Percentiles rank a stretch among this genome's conserved stretches.
These are phyloP conservation scores for Candida ascalaphidarum DNA, from an alignment of 805 yeast genomes.

Conservation along the genomic window DNA sequence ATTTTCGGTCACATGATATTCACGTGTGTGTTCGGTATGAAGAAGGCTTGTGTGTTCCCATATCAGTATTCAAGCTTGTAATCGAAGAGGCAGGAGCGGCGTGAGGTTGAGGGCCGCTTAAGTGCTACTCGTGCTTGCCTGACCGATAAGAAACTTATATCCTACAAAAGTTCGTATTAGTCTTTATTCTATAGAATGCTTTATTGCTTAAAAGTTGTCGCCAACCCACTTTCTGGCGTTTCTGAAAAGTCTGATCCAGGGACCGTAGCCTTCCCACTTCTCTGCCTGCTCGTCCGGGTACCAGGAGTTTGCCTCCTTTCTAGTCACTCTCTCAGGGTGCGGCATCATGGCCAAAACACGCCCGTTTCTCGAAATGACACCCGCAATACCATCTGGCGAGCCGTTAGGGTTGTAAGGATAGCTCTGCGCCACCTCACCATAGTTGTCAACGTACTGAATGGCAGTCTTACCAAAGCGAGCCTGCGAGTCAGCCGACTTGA, in stretches of 20 bases:
- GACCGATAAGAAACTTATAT: too few species aligned
- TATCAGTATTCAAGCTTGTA: too few species aligned
- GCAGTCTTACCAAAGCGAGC: slow-evolving; percentile 49
- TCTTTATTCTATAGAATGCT: background rate
- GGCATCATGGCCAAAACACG: slow-evolving; percentile 99
- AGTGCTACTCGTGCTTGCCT: too few species aligned
- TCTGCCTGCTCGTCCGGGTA: slow-evolving; percentile 57
- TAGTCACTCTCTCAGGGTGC: slow-evolving; percentile 91
- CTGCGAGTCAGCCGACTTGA: slow-evolving; percentile 38
- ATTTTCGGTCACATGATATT: too few species aligned
- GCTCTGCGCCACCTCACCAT: slow-evolving; percentile 71
- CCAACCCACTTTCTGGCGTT: slow-evolving; percentile 94
- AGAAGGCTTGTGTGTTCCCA: too few species aligned
- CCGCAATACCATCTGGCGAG: slow-evolving; percentile 87
- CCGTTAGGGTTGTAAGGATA: slow-evolving; percentile 98
- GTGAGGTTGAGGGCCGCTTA: too few species aligned
- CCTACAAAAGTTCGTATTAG: too few species aligned
- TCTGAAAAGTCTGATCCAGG: slow-evolving; percentile 90
- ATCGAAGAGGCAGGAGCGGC: too few species aligned
- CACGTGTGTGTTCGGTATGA: too few species aligned
- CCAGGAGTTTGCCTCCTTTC: slow-evolving; percentile 87
- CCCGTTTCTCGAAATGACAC: slow-evolving; percentile 83
- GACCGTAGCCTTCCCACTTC: slow-evolving; percentile 79
- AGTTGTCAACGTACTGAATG: slow-evolving; percentile 82
- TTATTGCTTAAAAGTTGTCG: slow-evolving; percentile 18